Conservation (phyloP, 192 early-diverging fungal genomes). For the Rhizophagus clarus region DNA sequence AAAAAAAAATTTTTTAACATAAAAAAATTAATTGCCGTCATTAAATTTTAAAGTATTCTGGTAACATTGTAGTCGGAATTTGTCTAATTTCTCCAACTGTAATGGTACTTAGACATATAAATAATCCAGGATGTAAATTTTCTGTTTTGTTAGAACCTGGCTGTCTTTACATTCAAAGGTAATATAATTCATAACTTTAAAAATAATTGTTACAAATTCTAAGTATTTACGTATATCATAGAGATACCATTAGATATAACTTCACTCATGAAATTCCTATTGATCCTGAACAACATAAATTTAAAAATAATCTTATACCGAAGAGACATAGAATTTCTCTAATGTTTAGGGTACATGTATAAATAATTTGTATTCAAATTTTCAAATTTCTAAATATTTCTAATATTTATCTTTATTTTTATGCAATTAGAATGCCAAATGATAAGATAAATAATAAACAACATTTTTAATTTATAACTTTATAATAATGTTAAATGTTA, state of each 20-base stretch:
- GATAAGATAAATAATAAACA: no score
- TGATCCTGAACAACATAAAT: constrained; percentile 48
- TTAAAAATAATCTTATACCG: constrained; percentile 53
- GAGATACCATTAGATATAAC: constrained; percentile 66
- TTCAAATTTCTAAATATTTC: no score
- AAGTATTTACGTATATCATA: not conserved
- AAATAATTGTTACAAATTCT: not conserved
- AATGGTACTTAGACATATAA: constrained; percentile 68
- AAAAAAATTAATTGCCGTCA: no score
- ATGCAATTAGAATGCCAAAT: no score
- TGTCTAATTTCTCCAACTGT: constrained; percentile 73
- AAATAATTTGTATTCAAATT: not conserved
- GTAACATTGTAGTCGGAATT: constrained; percentile 72
- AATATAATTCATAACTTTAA: not conserved
- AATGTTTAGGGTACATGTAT: constrained; percentile 65
- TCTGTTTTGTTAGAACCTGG: constrained; percentile 64
- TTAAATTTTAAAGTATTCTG: constrained; percentile 47
- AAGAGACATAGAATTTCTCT: constrained; percentile 72
- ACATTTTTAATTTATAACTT: no score
- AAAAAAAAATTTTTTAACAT: no score
- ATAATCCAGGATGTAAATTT: constrained; percentile 60
- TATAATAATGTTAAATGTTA: no score
- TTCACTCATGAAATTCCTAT: constrained; percentile 82
- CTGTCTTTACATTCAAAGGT: constrained; percentile 76
- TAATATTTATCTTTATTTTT: no score